A percentile compares a stretch with the other conserved stretches of the same genome.
These are phyloP conservation scores for Tagetes patula DNA, from an alignment of 129 eudicot species.

Conservation along the genomic window DNA sequence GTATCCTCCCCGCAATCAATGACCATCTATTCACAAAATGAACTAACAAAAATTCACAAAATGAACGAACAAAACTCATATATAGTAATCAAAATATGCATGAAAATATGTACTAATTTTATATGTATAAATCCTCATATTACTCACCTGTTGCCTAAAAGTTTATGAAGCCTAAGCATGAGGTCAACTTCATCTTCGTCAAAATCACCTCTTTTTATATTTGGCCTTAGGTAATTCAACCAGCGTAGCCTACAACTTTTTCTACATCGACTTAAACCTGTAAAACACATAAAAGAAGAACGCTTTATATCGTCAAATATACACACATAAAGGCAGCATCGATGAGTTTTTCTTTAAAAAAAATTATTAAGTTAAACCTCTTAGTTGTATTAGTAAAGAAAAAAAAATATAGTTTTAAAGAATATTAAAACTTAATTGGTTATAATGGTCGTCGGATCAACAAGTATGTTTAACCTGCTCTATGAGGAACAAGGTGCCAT, in stretches of 20 bases:
- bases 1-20: conserved; percentile 59
- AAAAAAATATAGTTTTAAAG: no score
- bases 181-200: conserved; percentile 44
- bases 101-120: not conserved
- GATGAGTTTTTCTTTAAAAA: no score
- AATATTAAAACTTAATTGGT: no score
- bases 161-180: conserved; percentile 47
- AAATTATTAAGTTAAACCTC: no score
- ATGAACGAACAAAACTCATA: not conserved
- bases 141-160: conserved; percentile 41
- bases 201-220: conserved; percentile 42
- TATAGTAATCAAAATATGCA: not conserved
- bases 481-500: conserved; percentile 48
- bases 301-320: not conserved
- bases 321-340: not conserved
- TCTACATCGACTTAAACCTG: conserved; percentile 43
- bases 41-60: not conserved
- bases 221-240: conserved; percentile 41
- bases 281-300: not conserved
- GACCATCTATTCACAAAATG: conserved; percentile 48
- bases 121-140: not conserved
- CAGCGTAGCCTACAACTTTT: conserved; percentile 48
- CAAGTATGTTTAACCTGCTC: conserved; percentile 30
- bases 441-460: no score
- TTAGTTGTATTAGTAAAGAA: no score